Base-by-base conservation (phyloP, 2,329 filamentous ascomycete genomes). In the Fusarium kyushuense region DNA sequence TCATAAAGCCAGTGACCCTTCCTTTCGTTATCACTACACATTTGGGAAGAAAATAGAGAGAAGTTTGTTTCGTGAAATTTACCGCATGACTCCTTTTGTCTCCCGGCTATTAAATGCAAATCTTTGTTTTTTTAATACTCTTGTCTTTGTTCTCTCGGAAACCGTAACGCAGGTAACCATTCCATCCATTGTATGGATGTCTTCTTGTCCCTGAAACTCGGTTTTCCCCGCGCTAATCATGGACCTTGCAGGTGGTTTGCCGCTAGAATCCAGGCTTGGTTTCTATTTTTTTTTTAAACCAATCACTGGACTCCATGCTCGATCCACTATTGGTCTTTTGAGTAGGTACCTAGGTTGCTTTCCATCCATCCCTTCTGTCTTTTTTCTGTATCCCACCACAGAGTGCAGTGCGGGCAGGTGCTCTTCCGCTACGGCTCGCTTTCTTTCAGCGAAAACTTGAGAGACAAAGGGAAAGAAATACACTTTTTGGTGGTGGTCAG, bases 211-310 rank as follows among this genome's bases (percentile, higher is more conserved):
- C 32, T 49, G 29, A 23, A 42, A 41, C 23, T 43, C 40, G 51
- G 35, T 19, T 52, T 54, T 45, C 67, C 67, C 67, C 58, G 67
- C 67, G 67, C 67, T 70, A 70, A 67, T 68, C 48, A 61, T 36
- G 67, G 67, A 54, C 58, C 67, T 68, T 70, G 67, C 67, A 70
- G 66, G 54, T 52, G 25, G 43, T 42, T 45, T 70, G 54, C 54
- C 67, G 43, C 67, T 64, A 70, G 63, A 70, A 65, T 48, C 27
- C 46, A 54, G 52, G 48, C 48, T 42, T 52, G 29, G 33, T 49
- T 55, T 53, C 36, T 57, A 7, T 5, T 25, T 25, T 7, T 5
- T 19, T 23, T 40, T 54, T 40, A 12, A 40, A 30, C 61, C 59
- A 57, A 69, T 53, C 48, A 13, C 19, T 43, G 32, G n/a, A 25